Conservation (phyloP, 1,284 basidiomycete genomes). For the Rhodotorula sp. region DNA sequence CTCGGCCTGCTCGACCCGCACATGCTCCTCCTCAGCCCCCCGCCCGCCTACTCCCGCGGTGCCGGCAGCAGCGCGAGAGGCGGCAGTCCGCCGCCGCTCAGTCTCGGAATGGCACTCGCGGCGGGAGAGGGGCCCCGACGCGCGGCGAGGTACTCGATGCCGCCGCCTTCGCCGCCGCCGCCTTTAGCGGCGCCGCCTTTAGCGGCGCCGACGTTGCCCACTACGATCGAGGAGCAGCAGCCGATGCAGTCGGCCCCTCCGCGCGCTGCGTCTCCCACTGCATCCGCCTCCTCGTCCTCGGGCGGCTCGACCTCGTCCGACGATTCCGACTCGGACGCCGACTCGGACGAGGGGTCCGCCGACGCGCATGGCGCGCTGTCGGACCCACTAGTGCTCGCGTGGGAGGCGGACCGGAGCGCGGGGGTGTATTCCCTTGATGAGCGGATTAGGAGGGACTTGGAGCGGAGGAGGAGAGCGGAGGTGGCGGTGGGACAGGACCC, state of each 20-base stretch:
- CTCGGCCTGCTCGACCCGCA: slow-evolving; percentile 29
- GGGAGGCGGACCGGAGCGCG: slow-evolving; percentile 35
- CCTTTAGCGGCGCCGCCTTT: not conserved
- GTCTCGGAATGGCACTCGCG: not conserved
- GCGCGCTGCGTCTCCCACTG: not conserved
- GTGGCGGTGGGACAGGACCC: not conserved
- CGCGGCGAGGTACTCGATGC: not conserved
- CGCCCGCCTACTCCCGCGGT: slow-evolving; percentile 13
- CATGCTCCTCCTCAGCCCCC: slow-evolving; percentile 19
- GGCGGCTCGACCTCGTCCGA: not conserved
- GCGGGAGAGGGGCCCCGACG: not conserved
- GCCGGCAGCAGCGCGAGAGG: not conserved
- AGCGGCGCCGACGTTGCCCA: not conserved
- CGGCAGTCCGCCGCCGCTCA: not conserved
- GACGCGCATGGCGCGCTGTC: not conserved
- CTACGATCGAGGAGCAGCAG: not conserved
- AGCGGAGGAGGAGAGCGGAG: slow-evolving; percentile 18
- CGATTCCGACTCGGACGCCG: not conserved
- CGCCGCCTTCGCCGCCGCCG: not conserved
- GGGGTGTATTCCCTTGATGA: slow-evolving; percentile 31
- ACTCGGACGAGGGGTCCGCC: not conserved
- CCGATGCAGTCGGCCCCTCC: not conserved
- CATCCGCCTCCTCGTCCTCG: not conserved
- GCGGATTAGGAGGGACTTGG: slow-evolving; percentile 37
- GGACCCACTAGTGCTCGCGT: slow-evolving; percentile 39